Evolutionary conservation across 768 basidiomycete genomes (phyloP).

Genomic region (Tylopilus rubrobrunneus): DNA sequence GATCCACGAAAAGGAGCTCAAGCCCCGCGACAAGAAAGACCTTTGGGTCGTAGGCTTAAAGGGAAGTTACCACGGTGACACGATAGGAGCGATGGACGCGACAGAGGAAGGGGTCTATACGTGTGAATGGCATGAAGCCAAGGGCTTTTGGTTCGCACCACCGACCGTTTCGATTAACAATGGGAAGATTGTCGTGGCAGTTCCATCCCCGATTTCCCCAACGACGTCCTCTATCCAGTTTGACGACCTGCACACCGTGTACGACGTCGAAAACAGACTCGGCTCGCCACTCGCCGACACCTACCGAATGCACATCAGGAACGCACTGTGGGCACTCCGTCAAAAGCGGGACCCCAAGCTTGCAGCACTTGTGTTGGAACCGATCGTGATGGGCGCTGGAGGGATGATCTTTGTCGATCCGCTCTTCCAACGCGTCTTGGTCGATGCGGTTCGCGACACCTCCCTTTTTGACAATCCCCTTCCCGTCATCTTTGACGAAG

Average conservation of each 20-base stretch:
- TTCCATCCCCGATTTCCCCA: conserved; percentile 48
- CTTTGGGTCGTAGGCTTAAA: conserved; percentile 81
- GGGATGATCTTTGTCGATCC: conserved; percentile 99
- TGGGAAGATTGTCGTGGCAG: conserved; percentile 49
- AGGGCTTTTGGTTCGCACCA: conserved; percentile 92
- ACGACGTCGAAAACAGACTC: conserved; percentile 65
- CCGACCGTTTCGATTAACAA: conserved; percentile 70
- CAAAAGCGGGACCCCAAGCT: conserved; percentile 40
- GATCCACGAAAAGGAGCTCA: conserved; percentile 33
- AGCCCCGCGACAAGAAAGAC: conserved; percentile 38
- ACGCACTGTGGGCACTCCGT: conserved; percentile 47
- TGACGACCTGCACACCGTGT: conserved; percentile 54
- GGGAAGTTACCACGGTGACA: conserved; percentile 97
- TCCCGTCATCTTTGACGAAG: conserved; percentile 94
- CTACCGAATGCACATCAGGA: conserved; percentile 58
- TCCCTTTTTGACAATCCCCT: conserved; percentile 47
- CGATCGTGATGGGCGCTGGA: conserved; percentile 90
- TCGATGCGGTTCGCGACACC: conserved; percentile 70
- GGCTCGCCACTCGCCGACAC: conserved; percentile 53
- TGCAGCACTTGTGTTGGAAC: conserved; percentile 85
- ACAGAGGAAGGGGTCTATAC: conserved; percentile 88
- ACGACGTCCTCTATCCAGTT: conserved; percentile 22
- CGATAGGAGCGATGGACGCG: conserved; percentile 96
- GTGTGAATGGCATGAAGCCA: conserved; percentile 93
- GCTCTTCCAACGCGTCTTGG: conserved; percentile 84